phyloP scores from a whole-genome alignment of 225 moss, liverwort and hornwort species.

The Straminergon stramineum region DNA sequence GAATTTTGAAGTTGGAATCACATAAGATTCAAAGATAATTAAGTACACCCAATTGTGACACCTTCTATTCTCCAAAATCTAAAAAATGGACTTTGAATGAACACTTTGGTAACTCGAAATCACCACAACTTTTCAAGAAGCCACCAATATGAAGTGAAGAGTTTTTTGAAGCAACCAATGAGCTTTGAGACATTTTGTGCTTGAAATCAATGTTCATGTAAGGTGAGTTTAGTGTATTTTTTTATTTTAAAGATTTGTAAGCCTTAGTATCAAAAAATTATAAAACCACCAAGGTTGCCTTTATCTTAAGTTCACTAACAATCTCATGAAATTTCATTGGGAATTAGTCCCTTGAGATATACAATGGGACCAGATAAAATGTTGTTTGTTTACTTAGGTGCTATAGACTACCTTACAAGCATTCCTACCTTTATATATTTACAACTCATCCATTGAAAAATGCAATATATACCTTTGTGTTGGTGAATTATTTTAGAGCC shows the following conservation, averaged over 20 bases:
- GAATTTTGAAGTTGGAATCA: background rate
- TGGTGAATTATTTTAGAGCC: background rate
- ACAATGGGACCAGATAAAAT: background rate
- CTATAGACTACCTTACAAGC: background rate
- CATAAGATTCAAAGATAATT: background rate
- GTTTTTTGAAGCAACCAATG: background rate
- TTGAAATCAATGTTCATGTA: background rate
- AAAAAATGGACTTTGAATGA: background rate
- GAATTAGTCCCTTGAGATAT: background rate
- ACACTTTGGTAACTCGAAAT: background rate
- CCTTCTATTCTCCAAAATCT: background rate
- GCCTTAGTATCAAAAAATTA: background rate
- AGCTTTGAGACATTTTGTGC: background rate
- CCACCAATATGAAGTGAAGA: background rate
- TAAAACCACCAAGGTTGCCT: background rate
- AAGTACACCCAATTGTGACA: background rate
- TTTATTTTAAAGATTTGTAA: background rate
- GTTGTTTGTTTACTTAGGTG: background rate
- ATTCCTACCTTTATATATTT: background rate
- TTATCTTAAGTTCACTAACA: background rate
- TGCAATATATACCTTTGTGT: background rate
- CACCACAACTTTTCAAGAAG: background rate
- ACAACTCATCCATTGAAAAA: background rate
- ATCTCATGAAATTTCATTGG: background rate
- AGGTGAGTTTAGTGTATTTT: background rate